Evolutionary conservation across 352 stramenopile species (phyloP).

Genomic region (Saprolegnia parasitica): DNA sequence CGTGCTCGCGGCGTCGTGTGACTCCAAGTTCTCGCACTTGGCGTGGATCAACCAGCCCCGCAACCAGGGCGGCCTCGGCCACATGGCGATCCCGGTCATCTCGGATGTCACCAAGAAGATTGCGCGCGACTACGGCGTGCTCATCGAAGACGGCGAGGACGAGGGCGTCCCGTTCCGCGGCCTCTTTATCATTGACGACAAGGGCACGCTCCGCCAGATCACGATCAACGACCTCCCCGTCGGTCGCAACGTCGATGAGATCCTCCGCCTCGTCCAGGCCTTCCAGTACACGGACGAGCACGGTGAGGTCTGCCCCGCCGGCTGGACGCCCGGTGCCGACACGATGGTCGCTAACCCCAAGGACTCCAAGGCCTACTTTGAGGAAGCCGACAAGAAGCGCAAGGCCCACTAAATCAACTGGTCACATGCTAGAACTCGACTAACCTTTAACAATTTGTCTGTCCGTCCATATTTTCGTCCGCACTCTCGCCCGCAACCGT

Average conservation of each 20-base stretch:
- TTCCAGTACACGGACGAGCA: conserved; percentile 91
- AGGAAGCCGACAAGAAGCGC: conserved; percentile 31
- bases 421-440: too few species aligned
- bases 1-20: conserved; percentile 70
- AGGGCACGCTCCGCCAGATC: conserved; percentile 77
- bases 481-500: too few species aligned
- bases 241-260: conserved; percentile 87
- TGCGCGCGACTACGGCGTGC: conserved; percentile 76
- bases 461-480: too few species aligned
- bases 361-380: conserved; percentile 73
- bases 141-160: conserved; percentile 59
- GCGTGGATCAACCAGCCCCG: conserved; percentile 87
- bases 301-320: conserved; percentile 87
- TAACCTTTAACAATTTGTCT: too few species aligned
- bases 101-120: conserved; percentile 87
- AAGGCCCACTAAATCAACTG: conserved; percentile 6
- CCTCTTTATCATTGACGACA: conserved; percentile 88
- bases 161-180: conserved; percentile 78
- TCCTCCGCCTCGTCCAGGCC: conserved; percentile 85
- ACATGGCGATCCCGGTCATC: conserved; percentile 89
- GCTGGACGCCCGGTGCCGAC: conserved; percentile 87
- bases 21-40: conserved; percentile 87
- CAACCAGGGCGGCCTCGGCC: conserved; percentile 84
- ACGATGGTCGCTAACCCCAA: conserved; percentile 81
- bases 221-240: conserved; percentile 87